Base-by-base conservation (phyloP, 2,329 filamentous ascomycete genomes). In the Microdochium bolleyi region DNA sequence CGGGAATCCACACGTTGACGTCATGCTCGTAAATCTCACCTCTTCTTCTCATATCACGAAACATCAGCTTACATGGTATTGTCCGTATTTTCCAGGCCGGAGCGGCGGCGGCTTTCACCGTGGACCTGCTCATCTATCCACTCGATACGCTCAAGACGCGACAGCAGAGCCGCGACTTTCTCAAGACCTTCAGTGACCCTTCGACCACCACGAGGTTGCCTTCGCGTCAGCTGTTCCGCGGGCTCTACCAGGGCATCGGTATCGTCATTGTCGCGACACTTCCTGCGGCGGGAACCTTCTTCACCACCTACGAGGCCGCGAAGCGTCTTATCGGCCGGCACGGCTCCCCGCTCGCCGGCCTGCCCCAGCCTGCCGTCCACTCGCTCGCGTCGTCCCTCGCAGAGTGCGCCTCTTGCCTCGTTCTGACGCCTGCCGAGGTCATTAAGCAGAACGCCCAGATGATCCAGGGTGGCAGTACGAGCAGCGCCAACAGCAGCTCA, bases 371-470 rank as follows among this genome's bases (percentile, higher is more conserved):
- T 0, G 58, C 90, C 10, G 79, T 91, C 52, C 87, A 96, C 65
- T 80, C 87, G 5, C 69, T 80, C 2, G 86, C 90, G 13, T 95
- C 89, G 1, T 85, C 84, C 2, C 71, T 83, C 16, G 92, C 87
- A 1, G 92, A 96, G 69, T 80, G 91, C 59, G 88, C 90, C 2
- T 92, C 89, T 4, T 96, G 92, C 64, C 77, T 90, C 21, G 88
- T 96, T 55, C 80, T 96, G 34, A 92, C 91, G 0, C 92, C 91
- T 0, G 89, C 90, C 14, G 91, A 96, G 67, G 89, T 95, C 8
- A 82, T 96, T 57, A 96, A 96, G 72, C 91, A 95, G 66, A 96
- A 96, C 68, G 90, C 92, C 0, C 91, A 96, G 68, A 91, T 96
- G 79, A 75, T 94, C 1, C 74, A 30, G 24, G 22, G 13, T 7